Evolutionary conservation across 2,329 filamentous ascomycete genomes (phyloP).

Genomic region (Coleophoma eucalyptorum): DNA sequence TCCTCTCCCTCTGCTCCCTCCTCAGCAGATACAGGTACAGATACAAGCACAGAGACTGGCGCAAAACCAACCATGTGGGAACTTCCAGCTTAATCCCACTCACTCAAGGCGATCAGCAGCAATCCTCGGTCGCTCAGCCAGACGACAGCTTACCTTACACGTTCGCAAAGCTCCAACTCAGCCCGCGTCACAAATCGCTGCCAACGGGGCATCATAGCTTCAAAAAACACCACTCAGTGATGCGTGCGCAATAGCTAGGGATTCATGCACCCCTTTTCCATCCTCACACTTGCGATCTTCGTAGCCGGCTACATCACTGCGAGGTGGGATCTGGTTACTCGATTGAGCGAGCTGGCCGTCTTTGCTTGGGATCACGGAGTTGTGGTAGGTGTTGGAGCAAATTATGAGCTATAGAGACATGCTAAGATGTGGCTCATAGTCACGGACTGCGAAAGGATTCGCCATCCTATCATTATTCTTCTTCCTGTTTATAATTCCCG

Average conservation of each 20-base stretch:
- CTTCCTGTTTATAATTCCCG: slow-evolving; percentile 76
- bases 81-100: too few species aligned
- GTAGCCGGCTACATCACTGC: slow-evolving; percentile 99
- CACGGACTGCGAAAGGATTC: slow-evolving; percentile 83
- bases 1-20: too few species aligned
- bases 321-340: slow-evolving; percentile 96
- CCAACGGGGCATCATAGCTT: neutral
- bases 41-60: too few species aligned
- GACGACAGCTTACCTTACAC: too few species aligned
- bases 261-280: slow-evolving; percentile 93
- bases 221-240: slow-evolving; percentile 12
- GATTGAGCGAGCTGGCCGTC: slow-evolving; percentile 92
- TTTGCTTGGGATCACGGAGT: slow-evolving; percentile 99
- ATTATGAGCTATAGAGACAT: slow-evolving; percentile 1
- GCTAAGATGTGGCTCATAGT: slow-evolving; percentile 43
- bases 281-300: slow-evolving; percentile 95
- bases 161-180: too few species aligned
- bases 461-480: slow-evolving; percentile 80
- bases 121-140: too few species aligned
- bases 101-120: too few species aligned
- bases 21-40: too few species aligned
- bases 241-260: slow-evolving; percentile 24
- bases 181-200: too few species aligned
- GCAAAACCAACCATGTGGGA: too few species aligned
- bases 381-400: slow-evolving; percentile 58